Base-by-base conservation (phyloP, 2,329 filamentous ascomycete species). In the Penicillium fuscoglaucum region DNA sequence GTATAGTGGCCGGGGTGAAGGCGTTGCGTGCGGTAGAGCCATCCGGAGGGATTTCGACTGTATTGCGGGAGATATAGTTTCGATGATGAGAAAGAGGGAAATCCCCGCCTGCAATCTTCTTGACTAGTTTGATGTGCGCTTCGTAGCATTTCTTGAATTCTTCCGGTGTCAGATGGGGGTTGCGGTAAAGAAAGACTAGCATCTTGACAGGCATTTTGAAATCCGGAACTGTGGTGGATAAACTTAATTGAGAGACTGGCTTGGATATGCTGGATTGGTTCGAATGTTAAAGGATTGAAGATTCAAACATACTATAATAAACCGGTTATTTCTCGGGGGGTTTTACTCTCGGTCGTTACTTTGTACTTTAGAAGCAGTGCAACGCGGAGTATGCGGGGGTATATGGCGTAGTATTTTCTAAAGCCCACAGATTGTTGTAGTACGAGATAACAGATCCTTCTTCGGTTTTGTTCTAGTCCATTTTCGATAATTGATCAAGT, bases 121-220 rank as follows among this genome's bases (percentile, higher is more conserved):
- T 66, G 44, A 66, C 26, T 6, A 67, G 61, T 7, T 59, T 41
- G 41, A 65, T 19, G 57, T 66, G 62, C 15, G 59, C 64, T 56
- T 69, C 66, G 49, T 66, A 68, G 39, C 48, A 58, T 19, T 58
- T 57, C 43, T 59, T 61, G 57, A 68, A 68, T 8, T 59, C 48
- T 51, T 62, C 49, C 8, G 55, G 60, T 17, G 64, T 58, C 3
- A 68, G 26, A 9, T 55, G 55, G n/a, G 58, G 62, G 19, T 62
- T 66, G 51, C 66, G 49, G 46, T 64, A 62, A 15, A 48, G 37
- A 21, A 45, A 58, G 31, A 55, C 29, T 17, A 55, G 26, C 24
- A 55, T 29, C 44, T 44, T 55, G 56, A 55, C 41, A 15, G 56
- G 41, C 56, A 58, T 58, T 4, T 33, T 52, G 28, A 19, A 9